phyloP scores from a whole-genome alignment of 192 early-diverging fungal species.

The Entrophospora sp. region DNA sequence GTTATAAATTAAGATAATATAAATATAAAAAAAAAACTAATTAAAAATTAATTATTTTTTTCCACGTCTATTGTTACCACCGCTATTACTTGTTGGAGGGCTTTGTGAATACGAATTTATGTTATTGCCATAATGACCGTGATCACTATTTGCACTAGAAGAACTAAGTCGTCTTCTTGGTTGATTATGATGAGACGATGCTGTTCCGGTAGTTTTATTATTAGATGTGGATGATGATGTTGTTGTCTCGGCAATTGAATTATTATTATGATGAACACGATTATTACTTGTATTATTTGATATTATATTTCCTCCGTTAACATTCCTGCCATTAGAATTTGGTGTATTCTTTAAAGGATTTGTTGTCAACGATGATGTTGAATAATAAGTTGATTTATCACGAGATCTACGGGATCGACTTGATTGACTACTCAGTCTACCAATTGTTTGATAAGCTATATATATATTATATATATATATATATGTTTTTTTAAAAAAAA shows the following conservation, averaged over 20 bases:
- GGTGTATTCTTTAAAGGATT: too few species aligned
- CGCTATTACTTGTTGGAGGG: neutral
- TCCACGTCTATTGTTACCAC: too few species aligned
- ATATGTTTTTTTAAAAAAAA: neutral
- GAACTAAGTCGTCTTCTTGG: neutral
- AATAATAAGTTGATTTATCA: neutral
- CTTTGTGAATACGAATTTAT: neutral
- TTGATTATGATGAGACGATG: neutral
- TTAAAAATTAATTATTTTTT: too few species aligned
- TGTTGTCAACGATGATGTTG: neutral
- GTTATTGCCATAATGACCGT: neutral
- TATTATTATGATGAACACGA: neutral
- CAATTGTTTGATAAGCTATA: neutral
- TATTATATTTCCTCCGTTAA: neutral
- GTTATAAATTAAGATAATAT: too few species aligned
- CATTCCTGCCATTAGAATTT: too few species aligned
- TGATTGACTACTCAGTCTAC: neutral
- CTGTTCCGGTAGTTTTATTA: neutral
- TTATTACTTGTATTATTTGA: neutral
- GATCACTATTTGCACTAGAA: slow-evolving; percentile 4
- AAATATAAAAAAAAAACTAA: too few species aligned
- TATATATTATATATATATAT: neutral
- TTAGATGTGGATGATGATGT: too few species aligned
- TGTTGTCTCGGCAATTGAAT: too few species aligned
- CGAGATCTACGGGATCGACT: neutral